Percentiles rank a stretch among this genome's conserved stretches.
phyloP scores from a whole-genome alignment of 176 grass and related monocot genomes.

The Musa troglodytarum region DNA sequence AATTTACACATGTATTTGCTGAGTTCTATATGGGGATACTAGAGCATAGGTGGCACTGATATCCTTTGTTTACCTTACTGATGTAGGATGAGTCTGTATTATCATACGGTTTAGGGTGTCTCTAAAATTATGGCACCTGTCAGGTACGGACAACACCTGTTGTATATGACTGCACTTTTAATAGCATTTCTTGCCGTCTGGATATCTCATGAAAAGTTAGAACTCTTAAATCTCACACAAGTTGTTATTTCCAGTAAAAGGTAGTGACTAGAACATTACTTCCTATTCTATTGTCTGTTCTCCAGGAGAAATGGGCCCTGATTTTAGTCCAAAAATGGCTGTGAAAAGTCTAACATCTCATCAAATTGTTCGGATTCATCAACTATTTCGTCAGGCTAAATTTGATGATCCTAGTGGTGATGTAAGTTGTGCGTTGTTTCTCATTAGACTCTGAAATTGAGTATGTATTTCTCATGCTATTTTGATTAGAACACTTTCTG shows the following conservation, averaged over 20 bases:
- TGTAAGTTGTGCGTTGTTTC: constrained; percentile 35
- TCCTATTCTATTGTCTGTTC: not conserved
- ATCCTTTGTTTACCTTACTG: not conserved
- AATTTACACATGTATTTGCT: too few relatives aligned
- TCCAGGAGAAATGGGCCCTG: constrained; percentile 90
- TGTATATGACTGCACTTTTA: not conserved
- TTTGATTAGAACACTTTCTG: not conserved
- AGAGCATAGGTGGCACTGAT: not conserved
- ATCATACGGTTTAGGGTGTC: not conserved
- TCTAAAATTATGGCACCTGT: not conserved
- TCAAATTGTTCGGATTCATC: constrained; percentile 89
- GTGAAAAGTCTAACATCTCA: constrained; percentile 67
- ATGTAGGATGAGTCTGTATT: not conserved
- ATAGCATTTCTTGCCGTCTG: not conserved
- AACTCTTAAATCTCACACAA: not conserved
- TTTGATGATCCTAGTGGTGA: constrained; percentile 97
- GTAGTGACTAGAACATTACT: not conserved
- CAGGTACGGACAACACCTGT: not conserved
- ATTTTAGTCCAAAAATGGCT: constrained; percentile 67
- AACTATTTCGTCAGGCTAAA: constrained; percentile 92
- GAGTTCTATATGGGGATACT: too few relatives aligned
- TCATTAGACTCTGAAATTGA: not conserved
- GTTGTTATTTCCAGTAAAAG: not conserved
- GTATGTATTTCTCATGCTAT: not conserved
- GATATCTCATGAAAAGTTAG: not conserved